Evolutionary conservation across 345 rosid species (phyloP).

Genomic region (Sisymbrium altissimum): DNA sequence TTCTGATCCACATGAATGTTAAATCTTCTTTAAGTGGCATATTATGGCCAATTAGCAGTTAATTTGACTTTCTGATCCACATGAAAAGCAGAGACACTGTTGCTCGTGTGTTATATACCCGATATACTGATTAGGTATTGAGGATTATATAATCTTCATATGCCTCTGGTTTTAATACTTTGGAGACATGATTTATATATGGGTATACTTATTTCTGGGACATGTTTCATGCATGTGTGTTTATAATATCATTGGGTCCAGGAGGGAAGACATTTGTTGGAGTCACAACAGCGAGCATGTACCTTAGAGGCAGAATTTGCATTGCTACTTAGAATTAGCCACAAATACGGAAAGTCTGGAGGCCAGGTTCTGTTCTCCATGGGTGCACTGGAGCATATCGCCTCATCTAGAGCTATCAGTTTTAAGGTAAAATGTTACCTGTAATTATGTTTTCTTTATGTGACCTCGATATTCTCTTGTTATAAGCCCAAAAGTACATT

Average conservation of each 20-base stretch:
- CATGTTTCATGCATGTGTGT: conserved; percentile 11
- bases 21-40: conserved; percentile 10
- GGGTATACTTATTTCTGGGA: neutral
- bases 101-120: conserved; percentile 2
- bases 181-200: neutral
- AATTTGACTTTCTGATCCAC: conserved; percentile 4
- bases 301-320: conserved; percentile 85
- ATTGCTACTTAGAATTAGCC: conserved; percentile 77
- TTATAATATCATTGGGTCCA: conserved; percentile 23
- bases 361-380: conserved; percentile 87
- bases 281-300: conserved; percentile 77
- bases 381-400: conserved; percentile 83
- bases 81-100: neutral
- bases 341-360: conserved; percentile 91
- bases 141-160: neutral
- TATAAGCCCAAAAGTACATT: conserved; percentile 26
- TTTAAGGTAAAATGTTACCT: conserved; percentile 52
- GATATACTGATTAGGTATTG: neutral
- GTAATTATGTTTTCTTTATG: neutral
- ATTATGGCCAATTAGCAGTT: conserved; percentile 4
- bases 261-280: conserved; percentile 74
- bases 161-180: neutral
- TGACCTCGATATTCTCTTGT: conserved; percentile 15
- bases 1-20: conserved; percentile 1
- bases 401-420: conserved; percentile 65